These are phyloP conservation scores for Schrenkiella parvula DNA, from an alignment of 345 rosid species.

Conservation along the genomic window DNA sequence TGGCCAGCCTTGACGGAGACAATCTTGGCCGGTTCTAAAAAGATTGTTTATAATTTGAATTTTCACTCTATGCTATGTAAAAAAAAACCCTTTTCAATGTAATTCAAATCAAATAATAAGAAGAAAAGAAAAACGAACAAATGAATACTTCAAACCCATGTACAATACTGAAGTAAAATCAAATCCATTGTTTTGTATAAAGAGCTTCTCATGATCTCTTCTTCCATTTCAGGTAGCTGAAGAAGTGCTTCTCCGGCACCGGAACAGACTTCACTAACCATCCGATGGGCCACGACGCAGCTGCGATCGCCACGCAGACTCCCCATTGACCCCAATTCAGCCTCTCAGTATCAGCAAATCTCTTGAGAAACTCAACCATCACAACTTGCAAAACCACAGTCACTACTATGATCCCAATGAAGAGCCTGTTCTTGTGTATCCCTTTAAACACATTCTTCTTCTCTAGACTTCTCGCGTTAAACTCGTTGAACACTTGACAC, in stretches of 20 bases:
- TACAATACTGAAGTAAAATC: no score
- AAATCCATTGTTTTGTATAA: not conserved
- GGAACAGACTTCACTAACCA: slow-evolving; percentile 60
- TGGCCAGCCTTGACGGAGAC: slow-evolving; percentile 2
- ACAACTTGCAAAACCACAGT: slow-evolving; percentile 58
- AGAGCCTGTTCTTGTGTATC: slow-evolving; percentile 58
- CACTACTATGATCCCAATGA: slow-evolving; percentile 48
- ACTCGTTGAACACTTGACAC: slow-evolving; percentile 81
- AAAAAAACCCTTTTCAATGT: not conserved
- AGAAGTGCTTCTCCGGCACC: slow-evolving; percentile 48
- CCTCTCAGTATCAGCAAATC: slow-evolving; percentile 72
- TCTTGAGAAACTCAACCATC: slow-evolving; percentile 72
- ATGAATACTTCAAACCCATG: not conserved
- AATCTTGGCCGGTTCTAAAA: slow-evolving; percentile 11
- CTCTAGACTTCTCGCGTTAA: slow-evolving; percentile 70
- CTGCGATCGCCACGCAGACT: slow-evolving; percentile 50
- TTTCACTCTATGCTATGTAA: slow-evolving; percentile 4
- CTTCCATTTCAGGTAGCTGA: slow-evolving; percentile 40
- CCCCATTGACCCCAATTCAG: slow-evolving; percentile 66
- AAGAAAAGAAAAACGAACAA: not conserved
- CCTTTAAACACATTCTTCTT: slow-evolving; percentile 71
- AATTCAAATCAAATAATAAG: not conserved
- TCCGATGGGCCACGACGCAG: slow-evolving; percentile 68
- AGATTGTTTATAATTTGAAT: not conserved
- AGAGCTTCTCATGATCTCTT: slow-evolving; percentile 16